A percentile compares a stretch with the other conserved stretches of the same genome.
These are phyloP conservation scores for Alternaria consortialis DNA, from an alignment of 2,329 filamentous ascomycete species.

Conservation along the genomic window DNA sequence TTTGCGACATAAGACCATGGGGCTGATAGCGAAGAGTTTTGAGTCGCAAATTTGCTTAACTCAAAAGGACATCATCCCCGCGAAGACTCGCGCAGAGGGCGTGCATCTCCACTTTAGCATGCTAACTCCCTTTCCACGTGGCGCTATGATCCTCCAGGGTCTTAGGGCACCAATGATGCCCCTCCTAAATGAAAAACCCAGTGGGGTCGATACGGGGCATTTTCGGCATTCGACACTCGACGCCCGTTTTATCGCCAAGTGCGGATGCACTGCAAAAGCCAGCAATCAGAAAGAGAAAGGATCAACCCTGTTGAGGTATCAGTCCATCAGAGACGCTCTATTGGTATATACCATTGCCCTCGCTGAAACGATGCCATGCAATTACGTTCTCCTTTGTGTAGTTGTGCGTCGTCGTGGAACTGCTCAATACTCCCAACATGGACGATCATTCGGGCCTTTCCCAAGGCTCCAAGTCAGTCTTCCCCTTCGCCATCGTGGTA, in stretches of 20 bases:
- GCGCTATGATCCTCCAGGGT: background rate
- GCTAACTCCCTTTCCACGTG: slow-evolving; percentile 13
- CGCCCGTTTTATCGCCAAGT: slow-evolving; percentile 3
- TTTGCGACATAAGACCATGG: background rate
- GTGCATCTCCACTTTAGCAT: slow-evolving; percentile 3
- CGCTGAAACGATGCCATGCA: slow-evolving; percentile 15
- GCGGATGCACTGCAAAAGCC: slow-evolving; percentile 2
- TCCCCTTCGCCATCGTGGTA: slow-evolving; percentile 22
- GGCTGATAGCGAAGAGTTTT: slow-evolving; percentile 1
- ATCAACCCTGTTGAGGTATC: slow-evolving; percentile 11
- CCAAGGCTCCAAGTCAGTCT: slow-evolving; percentile 16
- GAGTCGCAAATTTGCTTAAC: background rate
- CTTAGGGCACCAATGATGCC: slow-evolving; percentile 4
- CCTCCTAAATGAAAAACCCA: background rate
- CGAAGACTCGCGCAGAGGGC: background rate
- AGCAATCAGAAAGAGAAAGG: slow-evolving; percentile 11
- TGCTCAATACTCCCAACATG: slow-evolving; percentile 22
- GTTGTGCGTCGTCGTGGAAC: slow-evolving; percentile 7
- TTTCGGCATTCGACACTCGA: background rate
- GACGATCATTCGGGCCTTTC: slow-evolving; percentile 25
- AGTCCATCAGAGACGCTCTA: background rate
- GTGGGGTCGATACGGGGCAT: slow-evolving; percentile 3
- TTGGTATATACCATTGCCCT: slow-evolving; percentile 25
- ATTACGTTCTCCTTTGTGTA: slow-evolving; percentile 15
- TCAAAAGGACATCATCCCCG: slow-evolving; percentile 1